Percentiles rank a stretch among this genome's conserved stretches.
These are phyloP conservation scores for Rubroboletus satanas DNA, from an alignment of 768 basidiomycete species.

Conservation along the genomic window DNA sequence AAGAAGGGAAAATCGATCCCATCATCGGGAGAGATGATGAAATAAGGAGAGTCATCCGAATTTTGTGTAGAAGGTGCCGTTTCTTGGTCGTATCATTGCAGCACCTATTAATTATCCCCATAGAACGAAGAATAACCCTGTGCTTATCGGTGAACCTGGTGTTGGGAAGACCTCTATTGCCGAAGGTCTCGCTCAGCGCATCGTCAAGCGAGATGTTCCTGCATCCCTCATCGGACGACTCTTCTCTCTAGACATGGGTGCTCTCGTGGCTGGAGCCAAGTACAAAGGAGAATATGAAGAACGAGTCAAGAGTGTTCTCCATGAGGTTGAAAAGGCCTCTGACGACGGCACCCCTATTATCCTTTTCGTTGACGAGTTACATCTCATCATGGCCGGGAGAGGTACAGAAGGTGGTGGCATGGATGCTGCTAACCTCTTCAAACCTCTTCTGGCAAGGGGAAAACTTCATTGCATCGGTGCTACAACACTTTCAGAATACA, in stretches of 20 bases:
- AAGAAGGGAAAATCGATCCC: constrained; percentile 93
- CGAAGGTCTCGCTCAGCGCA: constrained; percentile 93
- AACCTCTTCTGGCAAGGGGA: constrained; percentile 86
- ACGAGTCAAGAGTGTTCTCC: constrained; percentile 86
- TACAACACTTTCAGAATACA: constrained; percentile 88
- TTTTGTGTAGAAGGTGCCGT: constrained; percentile 70
- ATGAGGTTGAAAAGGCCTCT: constrained; percentile 87
- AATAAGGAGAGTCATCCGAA: constrained; percentile 79
- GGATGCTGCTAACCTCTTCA: constrained; percentile 92
- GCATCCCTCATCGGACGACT: constrained; percentile 67
- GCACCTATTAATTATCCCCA: constrained; percentile 7
- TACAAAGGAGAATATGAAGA: constrained; percentile 98
- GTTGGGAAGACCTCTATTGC: constrained; percentile 95
- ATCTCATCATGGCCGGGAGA: constrained; percentile 89
- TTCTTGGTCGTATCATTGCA: not conserved
- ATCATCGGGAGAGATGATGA: constrained; percentile 93
- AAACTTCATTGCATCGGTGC: constrained; percentile 81
- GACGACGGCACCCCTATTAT: constrained; percentile 78
- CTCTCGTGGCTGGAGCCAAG: constrained; percentile 88
- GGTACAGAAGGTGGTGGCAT: constrained; percentile 83
- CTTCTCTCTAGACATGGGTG: constrained; percentile 91
- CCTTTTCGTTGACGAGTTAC: constrained; percentile 92
- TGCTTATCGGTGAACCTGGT: constrained; percentile 91
- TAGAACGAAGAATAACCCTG: constrained; percentile 96
- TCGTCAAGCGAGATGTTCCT: constrained; percentile 91